Evolutionary conservation across 495 filamentous ascomycete species (phyloP).

Genomic region (Aspergillus olivimuriae): DNA sequence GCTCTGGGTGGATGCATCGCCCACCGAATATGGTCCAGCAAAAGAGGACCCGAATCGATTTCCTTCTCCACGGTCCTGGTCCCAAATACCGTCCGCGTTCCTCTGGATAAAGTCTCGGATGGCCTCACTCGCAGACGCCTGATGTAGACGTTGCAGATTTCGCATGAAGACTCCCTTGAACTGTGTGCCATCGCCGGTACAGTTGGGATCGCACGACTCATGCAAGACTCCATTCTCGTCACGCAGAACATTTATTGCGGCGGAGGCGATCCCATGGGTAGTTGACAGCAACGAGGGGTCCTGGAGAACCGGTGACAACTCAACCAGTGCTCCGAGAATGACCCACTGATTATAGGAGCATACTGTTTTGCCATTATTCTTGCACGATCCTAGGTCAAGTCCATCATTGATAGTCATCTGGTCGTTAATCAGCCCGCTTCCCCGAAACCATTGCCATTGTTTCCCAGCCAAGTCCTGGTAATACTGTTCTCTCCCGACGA

Average conservation of each 20-base stretch:
- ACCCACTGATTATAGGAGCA: constrained; percentile 84
- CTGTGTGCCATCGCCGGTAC: constrained; percentile 55
- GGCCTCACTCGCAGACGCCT: constrained; percentile 40
- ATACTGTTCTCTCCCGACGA: constrained; percentile 28
- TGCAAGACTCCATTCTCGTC: constrained; percentile 51
- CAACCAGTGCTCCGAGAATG: constrained; percentile 64
- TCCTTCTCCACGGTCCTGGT: constrained; percentile 42
- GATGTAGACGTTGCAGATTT: constrained; percentile 55
- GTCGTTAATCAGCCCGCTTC: constrained; percentile 57
- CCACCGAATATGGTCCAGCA: constrained; percentile 46
- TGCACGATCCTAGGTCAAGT: constrained; percentile 48
- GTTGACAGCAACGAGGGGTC: constrained; percentile 45
- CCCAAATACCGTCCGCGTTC: constrained; percentile 65
- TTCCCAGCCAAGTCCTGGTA: constrained; percentile 52
- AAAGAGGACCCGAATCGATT: constrained; percentile 51
- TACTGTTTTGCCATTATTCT: constrained; percentile 57
- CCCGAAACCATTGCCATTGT: constrained; percentile 65
- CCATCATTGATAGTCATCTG: constrained; percentile 69
- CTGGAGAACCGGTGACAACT: constrained; percentile 50
- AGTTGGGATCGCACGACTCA: constrained; percentile 60
- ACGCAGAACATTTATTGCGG: constrained; percentile 50
- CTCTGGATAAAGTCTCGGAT: constrained; percentile 50
- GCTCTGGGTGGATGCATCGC: constrained; percentile 54
- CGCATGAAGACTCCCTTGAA: constrained; percentile 81
- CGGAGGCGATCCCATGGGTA: constrained; percentile 60